Conservation (phyloP, 2,329 filamentous ascomycete genomes). For the Pseudocercospora fijiensis region DNA sequence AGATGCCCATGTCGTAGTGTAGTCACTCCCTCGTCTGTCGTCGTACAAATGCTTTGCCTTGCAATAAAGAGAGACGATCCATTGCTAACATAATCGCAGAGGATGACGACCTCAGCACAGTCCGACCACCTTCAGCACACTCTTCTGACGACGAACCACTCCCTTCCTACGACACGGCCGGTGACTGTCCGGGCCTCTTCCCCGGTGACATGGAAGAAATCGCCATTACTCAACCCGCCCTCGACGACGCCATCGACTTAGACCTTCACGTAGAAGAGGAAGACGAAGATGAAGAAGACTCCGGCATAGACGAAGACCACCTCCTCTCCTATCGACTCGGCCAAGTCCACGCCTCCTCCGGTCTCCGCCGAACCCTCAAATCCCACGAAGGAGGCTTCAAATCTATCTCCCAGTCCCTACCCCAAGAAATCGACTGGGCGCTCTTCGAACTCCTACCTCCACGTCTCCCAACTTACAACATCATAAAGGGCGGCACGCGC, state of each 20-base stretch:
- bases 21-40: neutral
- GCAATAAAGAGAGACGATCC: constrained; percentile 45
- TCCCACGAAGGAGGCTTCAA: constrained; percentile 36
- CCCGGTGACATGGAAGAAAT: constrained; percentile 74
- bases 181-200: constrained; percentile 77
- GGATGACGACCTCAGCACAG: constrained; percentile 52
- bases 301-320: constrained; percentile 78
- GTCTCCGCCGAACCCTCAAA: constrained; percentile 63
- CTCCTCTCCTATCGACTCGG: constrained; percentile 78
- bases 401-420: constrained; percentile 63
- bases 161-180: constrained; percentile 28
- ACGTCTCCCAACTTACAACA: constrained; percentile 69
- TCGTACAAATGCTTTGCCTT: neutral
- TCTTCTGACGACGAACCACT: constrained; percentile 27
- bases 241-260: constrained; percentile 67
- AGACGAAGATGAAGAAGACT: constrained; percentile 74
- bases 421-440: constrained; percentile 93
- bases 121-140: constrained; percentile 33
- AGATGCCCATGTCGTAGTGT: neutral
- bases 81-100: constrained; percentile 47
- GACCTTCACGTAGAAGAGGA: constrained; percentile 74
- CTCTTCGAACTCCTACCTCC: constrained; percentile 75
- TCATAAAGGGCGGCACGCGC: constrained; percentile 58
- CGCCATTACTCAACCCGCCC: constrained; percentile 83
- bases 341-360: constrained; percentile 84